Percentiles rank a stretch among this genome's conserved stretches.
Conservation (phyloP, 306 rosid genomes). For the Gastrolobium villosum region DNA sequence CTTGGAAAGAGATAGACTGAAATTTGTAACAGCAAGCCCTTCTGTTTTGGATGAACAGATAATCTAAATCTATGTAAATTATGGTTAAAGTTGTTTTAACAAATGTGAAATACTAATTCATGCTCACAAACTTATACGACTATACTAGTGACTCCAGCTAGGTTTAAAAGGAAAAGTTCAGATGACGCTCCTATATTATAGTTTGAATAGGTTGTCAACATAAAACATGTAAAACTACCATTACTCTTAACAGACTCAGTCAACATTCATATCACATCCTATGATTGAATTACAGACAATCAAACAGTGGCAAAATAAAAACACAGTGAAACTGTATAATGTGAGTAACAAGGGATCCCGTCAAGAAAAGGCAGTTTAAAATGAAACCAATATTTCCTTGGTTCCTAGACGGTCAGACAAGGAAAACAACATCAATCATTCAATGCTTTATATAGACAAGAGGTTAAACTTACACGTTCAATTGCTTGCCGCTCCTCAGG, state of each 20-base stretch:
- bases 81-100: too few species aligned
- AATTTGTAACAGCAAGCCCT: too few species aligned
- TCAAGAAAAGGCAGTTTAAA: slow-evolving; percentile 6
- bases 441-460: background rate
- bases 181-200: background rate
- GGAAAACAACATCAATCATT: slow-evolving; percentile 1
- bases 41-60: too few species aligned
- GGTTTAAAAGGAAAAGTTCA: background rate
- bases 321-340: background rate
- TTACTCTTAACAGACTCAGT: background rate
- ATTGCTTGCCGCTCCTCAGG: slow-evolving; percentile 94
- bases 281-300: background rate
- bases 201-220: background rate
- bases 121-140: background rate
- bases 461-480: slow-evolving; percentile 74
- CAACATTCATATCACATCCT: background rate
- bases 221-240: background rate
- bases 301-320: background rate
- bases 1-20: too few species aligned
- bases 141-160: background rate
- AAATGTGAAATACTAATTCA: too few species aligned
- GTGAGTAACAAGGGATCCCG: background rate
- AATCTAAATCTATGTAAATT: too few species aligned
- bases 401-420: background rate
- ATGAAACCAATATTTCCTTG: background rate